These are phyloP conservation scores for Coemansia furcata DNA, from an alignment of 192 early-diverging fungal species.

Conservation along the genomic window DNA sequence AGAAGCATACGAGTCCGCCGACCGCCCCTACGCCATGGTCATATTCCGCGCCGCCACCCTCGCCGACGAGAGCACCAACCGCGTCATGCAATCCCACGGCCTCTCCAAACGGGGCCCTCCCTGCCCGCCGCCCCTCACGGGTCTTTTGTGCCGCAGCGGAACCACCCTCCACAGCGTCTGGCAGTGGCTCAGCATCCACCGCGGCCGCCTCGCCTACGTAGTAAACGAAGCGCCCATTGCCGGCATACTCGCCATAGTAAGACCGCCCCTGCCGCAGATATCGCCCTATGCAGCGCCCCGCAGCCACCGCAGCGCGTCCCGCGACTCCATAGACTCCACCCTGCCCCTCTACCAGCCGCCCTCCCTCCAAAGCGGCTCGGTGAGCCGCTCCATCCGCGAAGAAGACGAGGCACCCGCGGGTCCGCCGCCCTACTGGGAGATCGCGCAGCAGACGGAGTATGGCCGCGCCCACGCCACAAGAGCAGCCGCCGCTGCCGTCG, in stretches of 20 bases:
- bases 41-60: slow-evolving; percentile 20
- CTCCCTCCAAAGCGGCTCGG: slow-evolving; percentile 10
- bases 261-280: background rate
- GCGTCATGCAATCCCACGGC: slow-evolving; percentile 25
- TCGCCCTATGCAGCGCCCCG: background rate
- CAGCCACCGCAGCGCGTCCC: background rate
- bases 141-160: slow-evolving; percentile 25
- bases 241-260: slow-evolving; percentile 5
- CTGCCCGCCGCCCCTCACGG: slow-evolving; percentile 31
- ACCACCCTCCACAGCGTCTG: slow-evolving; percentile 38
- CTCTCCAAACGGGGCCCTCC: slow-evolving; percentile 9
- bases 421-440: slow-evolving; percentile 26
- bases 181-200: slow-evolving; percentile 44
- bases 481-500: background rate
- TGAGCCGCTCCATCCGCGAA: slow-evolving; percentile 9
- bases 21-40: slow-evolving; percentile 34
- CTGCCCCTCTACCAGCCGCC: slow-evolving; percentile 40
- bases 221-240: slow-evolving; percentile 20
- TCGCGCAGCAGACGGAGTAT: slow-evolving; percentile 18
- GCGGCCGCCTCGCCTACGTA: slow-evolving; percentile 29
- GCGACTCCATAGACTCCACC: slow-evolving; percentile 30
- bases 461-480: background rate
- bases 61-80: slow-evolving; percentile 25
- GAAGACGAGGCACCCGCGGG: background rate
- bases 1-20: slow-evolving; percentile 31